Conservation (phyloP, 2,329 filamentous ascomycete genomes). For the Aureobasidium subglaciale region DNA sequence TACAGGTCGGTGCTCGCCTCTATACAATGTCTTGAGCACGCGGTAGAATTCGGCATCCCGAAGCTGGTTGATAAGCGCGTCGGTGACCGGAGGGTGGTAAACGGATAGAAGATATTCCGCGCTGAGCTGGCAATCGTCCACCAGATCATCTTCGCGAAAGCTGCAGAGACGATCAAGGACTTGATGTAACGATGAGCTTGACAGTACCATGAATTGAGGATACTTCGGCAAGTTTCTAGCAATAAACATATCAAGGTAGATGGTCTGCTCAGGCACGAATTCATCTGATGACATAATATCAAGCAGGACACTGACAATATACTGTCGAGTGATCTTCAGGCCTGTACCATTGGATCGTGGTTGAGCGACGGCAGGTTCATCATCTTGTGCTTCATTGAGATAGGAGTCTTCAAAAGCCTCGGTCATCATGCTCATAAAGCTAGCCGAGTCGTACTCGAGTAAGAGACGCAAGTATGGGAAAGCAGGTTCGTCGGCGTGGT, state of each 20-base stretch:
- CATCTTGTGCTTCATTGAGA: constrained; percentile 70
- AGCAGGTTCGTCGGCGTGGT: constrained; percentile 56
- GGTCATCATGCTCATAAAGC: constrained; percentile 90
- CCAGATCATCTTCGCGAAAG: constrained; percentile 71
- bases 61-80: constrained; percentile 68
- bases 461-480: constrained; percentile 82
- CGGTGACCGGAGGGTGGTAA: constrained; percentile 80
- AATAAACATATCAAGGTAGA: constrained; percentile 98
- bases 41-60: constrained; percentile 77
- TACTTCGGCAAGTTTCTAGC: constrained; percentile 94
- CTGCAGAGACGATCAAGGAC: constrained; percentile 77
- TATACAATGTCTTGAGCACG: constrained; percentile 84
- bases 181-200: constrained; percentile 74
- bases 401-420: constrained; percentile 96
- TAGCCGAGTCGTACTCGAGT: constrained; percentile 80
- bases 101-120: constrained; percentile 90
- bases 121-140: constrained; percentile 93
- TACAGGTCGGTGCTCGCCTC: constrained; percentile 68
- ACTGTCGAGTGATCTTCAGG: constrained; percentile 63
- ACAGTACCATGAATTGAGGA: constrained; percentile 86
- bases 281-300: constrained; percentile 77
- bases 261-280: constrained; percentile 73
- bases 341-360: constrained; percentile 21
- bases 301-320: constrained; percentile 81
- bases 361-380: constrained; percentile 46